These are phyloP conservation scores for Cladophialophora immunda DNA, from an alignment of 2,329 filamentous ascomycete genomes.

Conservation along the genomic window DNA sequence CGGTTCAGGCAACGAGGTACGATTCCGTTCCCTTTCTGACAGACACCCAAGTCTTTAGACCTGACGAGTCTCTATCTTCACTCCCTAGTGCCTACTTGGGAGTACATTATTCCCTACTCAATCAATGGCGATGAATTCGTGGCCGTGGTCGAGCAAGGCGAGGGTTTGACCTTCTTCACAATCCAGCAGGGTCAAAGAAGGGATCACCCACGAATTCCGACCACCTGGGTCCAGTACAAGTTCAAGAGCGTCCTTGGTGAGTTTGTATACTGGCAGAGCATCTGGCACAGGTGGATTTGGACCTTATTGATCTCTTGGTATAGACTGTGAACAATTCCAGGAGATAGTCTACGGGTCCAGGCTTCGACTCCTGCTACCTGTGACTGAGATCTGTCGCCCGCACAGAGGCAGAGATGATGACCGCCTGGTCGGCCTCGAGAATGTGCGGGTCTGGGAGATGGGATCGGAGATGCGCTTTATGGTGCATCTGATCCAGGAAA, in stretches of 20 bases:
- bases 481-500: conserved; percentile 21
- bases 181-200: conserved; percentile 16
- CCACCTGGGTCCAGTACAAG: conserved; percentile 23
- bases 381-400: conserved; percentile 21
- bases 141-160: conserved; percentile 19
- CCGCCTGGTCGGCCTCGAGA: conserved; percentile 18
- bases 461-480: conserved; percentile 20
- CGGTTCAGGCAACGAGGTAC: conserved; percentile 23
- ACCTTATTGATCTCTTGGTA: not conserved
- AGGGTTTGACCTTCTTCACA: conserved; percentile 23
- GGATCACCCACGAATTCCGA: conserved; percentile 19
- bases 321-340: conserved; percentile 24
- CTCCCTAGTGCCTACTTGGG: conserved; percentile 20
- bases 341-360: conserved; percentile 17
- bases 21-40: not conserved
- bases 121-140: conserved; percentile 18
- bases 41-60: not conserved
- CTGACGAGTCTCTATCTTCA: not conserved
- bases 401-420: conserved; percentile 18
- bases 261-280: not conserved
- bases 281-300: not conserved
- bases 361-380: conserved; percentile 17
- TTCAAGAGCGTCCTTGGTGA: conserved; percentile 15
- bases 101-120: conserved; percentile 25
- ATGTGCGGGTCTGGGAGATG: conserved; percentile 21